These are phyloP conservation scores for Dryas octopetala DNA, from an alignment of 306 rosid species.

Conservation along the genomic window DNA sequence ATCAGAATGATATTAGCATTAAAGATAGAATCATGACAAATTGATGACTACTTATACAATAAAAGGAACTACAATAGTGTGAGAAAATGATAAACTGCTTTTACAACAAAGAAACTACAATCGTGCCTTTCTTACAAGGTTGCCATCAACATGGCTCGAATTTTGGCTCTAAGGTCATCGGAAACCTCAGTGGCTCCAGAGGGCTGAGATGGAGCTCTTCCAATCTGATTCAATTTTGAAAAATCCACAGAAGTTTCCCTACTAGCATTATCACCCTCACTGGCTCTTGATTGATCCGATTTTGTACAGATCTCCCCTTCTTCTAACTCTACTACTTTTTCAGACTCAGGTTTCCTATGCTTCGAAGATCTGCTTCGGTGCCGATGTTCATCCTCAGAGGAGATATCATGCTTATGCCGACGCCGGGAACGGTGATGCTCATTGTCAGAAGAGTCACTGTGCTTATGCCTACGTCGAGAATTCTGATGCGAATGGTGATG, in stretches of 20 bases:
- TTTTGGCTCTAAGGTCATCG: constrained; percentile 85
- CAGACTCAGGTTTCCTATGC: constrained; percentile 32
- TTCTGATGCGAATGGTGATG: constrained; percentile 27
- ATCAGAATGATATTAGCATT: too few species aligned
- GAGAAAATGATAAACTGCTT: not conserved
- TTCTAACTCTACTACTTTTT: constrained; percentile 50
- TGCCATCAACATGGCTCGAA: constrained; percentile 79
- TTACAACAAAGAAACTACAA: constrained; percentile 5
- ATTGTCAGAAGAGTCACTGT: constrained; percentile 43
- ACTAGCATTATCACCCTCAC: constrained; percentile 39
- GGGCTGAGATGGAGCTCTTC: constrained; percentile 50
- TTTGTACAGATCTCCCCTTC: constrained; percentile 65
- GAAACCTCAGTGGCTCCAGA: constrained; percentile 53
- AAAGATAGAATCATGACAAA: not conserved
- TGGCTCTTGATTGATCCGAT: constrained; percentile 42
- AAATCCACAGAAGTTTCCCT: constrained; percentile 59
- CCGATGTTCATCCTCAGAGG: constrained; percentile 31
- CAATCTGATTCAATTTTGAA: constrained; percentile 29
- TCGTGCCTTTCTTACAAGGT: constrained; percentile 38
- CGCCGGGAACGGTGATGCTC: constrained; percentile 30
- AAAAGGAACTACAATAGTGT: too few species aligned
- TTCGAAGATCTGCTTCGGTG: constrained; percentile 33
- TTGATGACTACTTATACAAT: too few species aligned
- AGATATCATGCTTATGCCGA: constrained; percentile 26
- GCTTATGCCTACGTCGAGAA: constrained; percentile 25